phyloP scores from a whole-genome alignment of 768 basidiomycete genomes.

The Suillus brevipes region DNA sequence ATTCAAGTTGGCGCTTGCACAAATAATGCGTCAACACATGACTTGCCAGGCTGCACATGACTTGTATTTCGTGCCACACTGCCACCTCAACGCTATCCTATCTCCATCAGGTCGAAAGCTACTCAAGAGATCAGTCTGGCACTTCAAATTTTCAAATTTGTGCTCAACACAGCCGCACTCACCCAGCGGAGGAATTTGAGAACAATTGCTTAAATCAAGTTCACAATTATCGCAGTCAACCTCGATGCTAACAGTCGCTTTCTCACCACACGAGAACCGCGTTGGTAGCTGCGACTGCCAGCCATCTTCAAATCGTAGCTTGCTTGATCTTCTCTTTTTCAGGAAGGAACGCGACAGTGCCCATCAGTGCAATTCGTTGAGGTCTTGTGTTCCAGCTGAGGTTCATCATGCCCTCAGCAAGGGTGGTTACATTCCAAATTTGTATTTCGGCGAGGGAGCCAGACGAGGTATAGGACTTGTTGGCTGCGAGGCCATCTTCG shows the following conservation, averaged over 20 bases:
- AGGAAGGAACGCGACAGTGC: conserved; percentile 14
- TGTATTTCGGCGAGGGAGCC: conserved; percentile 18
- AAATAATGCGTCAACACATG: too few species aligned
- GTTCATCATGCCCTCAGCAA: not conserved
- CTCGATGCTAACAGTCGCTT: conserved; percentile 13
- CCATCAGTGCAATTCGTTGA: conserved; percentile 12
- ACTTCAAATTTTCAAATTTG: too few species aligned
- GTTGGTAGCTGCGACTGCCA: conserved; percentile 9
- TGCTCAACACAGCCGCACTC: conserved; percentile 3
- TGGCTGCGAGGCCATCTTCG: conserved; percentile 8
- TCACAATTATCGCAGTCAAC: conserved; percentile 15
- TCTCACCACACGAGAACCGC: conserved; percentile 12
- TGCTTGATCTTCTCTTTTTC: conserved; percentile 5
- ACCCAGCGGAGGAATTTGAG: conserved; percentile 18
- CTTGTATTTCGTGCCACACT: too few species aligned
- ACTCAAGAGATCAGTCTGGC: not conserved
- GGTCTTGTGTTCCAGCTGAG: conserved; percentile 20
- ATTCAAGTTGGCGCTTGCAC: too few species aligned
- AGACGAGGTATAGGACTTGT: conserved; percentile 15
- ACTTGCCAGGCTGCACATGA: too few species aligned
- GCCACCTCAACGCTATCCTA: not conserved
- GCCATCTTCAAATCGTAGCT: conserved; percentile 9
- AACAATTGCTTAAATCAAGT: conserved; percentile 20
- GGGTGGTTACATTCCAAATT: conserved; percentile 19
- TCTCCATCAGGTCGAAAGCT: not conserved